Conservation (phyloP, 495 filamentous ascomycete genomes). For the Tuber calosporum region DNA sequence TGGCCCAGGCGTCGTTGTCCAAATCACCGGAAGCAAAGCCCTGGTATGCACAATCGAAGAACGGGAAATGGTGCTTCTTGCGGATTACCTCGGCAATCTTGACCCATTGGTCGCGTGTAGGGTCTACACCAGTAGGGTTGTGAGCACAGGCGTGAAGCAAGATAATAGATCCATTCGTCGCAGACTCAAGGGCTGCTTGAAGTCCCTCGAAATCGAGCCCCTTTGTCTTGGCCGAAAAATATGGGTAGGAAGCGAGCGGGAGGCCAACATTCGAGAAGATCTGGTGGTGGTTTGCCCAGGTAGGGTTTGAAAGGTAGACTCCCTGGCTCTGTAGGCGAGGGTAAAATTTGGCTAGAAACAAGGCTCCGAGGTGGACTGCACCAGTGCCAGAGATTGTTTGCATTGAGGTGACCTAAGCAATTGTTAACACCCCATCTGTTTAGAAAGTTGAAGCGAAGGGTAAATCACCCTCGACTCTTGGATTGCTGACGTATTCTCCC, state of each 20-base stretch:
- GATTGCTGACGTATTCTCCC: conserved; percentile 69
- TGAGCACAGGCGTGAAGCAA: conserved; percentile 95
- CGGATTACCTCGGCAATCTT: conserved; percentile 70
- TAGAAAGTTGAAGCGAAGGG: neutral
- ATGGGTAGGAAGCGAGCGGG: conserved; percentile 75
- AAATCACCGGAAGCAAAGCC: conserved; percentile 94
- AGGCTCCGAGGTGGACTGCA: conserved; percentile 76
- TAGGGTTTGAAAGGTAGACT: conserved; percentile 86
- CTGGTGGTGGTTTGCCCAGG: conserved; percentile 98
- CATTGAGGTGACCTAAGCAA: conserved; percentile 50
- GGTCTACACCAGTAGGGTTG: conserved; percentile 97
- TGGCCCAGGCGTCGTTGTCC: conserved; percentile 73
- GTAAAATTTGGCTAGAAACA: conserved; percentile 78
- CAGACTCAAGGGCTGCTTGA: conserved; percentile 58
- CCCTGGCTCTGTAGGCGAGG: conserved; percentile 52
- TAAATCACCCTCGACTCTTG: conserved; percentile 65
- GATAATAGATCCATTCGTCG: conserved; percentile 72
- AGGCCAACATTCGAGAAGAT: conserved; percentile 91
- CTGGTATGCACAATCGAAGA: conserved; percentile 98
- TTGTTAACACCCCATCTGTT: neutral
- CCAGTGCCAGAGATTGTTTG: conserved; percentile 91
- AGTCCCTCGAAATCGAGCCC: conserved; percentile 89
- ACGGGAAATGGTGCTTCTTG: conserved; percentile 79
- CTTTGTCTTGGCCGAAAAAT: conserved; percentile 78
- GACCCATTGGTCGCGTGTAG: conserved; percentile 88